These are phyloP conservation scores for Orychophragmus violaceus DNA, from an alignment of 345 rosid genomes.

Conservation along the genomic window DNA sequence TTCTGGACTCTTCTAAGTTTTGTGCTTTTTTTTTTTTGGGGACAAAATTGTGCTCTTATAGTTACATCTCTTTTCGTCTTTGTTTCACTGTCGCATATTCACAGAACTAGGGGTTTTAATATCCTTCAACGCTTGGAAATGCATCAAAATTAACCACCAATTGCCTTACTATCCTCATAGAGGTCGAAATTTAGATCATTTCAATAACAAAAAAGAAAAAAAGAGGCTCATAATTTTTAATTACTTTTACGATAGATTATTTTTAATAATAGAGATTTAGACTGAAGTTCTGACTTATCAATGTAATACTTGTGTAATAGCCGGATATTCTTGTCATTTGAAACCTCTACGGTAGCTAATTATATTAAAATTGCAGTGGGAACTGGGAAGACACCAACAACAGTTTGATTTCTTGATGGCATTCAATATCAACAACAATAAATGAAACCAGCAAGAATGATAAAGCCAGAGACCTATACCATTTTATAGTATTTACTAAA, in stretches of 20 bases:
- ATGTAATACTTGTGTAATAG: no score
- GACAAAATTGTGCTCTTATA: neutral
- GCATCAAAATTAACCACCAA: neutral
- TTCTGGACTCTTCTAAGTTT: neutral
- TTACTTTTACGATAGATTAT: neutral
- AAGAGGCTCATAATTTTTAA: neutral
- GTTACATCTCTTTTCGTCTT: neutral
- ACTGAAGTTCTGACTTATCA: no score
- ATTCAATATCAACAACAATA: neutral
- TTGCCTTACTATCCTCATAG: neutral
- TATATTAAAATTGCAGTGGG: neutral
- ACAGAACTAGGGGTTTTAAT: neutral
- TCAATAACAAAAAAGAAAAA: neutral
- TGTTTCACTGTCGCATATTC: neutral
- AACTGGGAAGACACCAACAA: neutral
- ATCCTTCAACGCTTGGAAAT: neutral
- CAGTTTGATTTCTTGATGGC: neutral
- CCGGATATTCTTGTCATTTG: neutral
- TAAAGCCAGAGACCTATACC: neutral
- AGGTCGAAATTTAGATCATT: neutral
- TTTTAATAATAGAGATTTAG: no score
- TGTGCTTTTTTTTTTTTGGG: no score
- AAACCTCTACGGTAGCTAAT: neutral
- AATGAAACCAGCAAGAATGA: neutral
- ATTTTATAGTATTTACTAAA: neutral